These are phyloP conservation scores for Fonsecaea erecta DNA, from an alignment of 2,329 filamentous ascomycete genomes.

Conservation along the genomic window DNA sequence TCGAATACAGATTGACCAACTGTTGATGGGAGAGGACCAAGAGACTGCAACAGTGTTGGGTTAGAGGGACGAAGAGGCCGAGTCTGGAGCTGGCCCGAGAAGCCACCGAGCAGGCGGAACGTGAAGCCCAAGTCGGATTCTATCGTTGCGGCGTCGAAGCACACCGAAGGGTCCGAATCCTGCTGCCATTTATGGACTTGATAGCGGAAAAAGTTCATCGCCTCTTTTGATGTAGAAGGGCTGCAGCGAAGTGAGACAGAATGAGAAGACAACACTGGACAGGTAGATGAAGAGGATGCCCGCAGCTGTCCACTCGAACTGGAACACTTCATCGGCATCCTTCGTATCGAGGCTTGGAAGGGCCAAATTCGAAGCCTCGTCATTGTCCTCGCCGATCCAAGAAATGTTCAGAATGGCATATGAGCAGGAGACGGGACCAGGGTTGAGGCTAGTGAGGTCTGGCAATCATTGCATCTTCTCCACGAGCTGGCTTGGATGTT, in stretches of 20 bases:
- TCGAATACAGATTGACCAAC: neutral
- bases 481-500: constrained; percentile 17
- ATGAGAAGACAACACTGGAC: too few relatives aligned
- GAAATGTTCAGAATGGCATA: constrained; percentile 29
- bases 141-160: constrained; percentile 11
- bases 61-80: neutral
- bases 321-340: constrained; percentile 24
- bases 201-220: constrained; percentile 11
- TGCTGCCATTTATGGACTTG: constrained; percentile 20
- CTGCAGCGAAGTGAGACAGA: too few relatives aligned
- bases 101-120: too few relatives aligned
- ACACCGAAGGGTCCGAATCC: constrained; percentile 12
- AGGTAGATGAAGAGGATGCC: too few relatives aligned
- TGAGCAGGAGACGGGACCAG: constrained; percentile 11
- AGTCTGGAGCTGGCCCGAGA: neutral
- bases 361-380: constrained; percentile 19
- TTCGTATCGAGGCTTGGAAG: constrained; percentile 22
- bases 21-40: neutral
- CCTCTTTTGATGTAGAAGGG: constrained; percentile 11
- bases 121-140: too few relatives aligned
- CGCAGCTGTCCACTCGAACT: constrained; percentile 22
- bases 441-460: neutral
- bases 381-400: constrained; percentile 23
- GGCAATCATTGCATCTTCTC: constrained; percentile 15
- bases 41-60: neutral